phyloP scores from a whole-genome alignment of 345 rosid species.

The Populus deltoides region DNA sequence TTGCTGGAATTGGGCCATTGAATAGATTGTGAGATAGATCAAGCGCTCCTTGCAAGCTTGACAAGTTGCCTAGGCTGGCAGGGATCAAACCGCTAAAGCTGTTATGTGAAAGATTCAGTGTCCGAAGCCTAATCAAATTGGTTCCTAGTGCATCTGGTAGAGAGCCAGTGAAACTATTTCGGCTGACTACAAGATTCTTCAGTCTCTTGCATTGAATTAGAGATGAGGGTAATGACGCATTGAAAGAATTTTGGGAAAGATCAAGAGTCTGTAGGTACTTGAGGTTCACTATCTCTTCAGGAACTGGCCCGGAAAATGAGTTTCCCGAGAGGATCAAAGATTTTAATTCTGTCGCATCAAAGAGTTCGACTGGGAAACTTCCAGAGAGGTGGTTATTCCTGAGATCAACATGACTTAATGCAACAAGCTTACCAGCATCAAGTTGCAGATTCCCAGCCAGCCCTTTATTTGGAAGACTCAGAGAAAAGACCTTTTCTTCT shows the following conservation, averaged over 20 bases:
- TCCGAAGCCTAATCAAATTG: constrained; percentile 19
- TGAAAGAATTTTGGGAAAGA: constrained; percentile 23
- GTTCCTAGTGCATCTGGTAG: constrained; percentile 23
- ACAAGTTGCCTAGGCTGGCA: constrained; percentile 15
- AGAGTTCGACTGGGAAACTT: constrained; percentile 19
- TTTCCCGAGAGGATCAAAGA: constrained; percentile 22
- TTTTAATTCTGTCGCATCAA: constrained; percentile 15
- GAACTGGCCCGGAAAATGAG: constrained; percentile 26
- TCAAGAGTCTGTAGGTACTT: constrained; percentile 16
- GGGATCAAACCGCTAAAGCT: constrained; percentile 23
- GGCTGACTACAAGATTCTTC: constrained; percentile 17
- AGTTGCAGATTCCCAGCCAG: constrained; percentile 18
- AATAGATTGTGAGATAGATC: constrained; percentile 28
- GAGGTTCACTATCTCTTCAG: constrained; percentile 21
- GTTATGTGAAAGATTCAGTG: constrained; percentile 20
- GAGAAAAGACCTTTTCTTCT: constrained; percentile 11
- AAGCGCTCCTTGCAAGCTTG: constrained; percentile 20
- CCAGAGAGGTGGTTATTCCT: constrained; percentile 16
- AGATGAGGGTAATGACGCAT: constrained; percentile 17
- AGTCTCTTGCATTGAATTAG: constrained; percentile 23
- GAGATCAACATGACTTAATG: constrained; percentile 16
- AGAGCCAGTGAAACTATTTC: constrained; percentile 22
- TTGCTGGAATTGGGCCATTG: constrained; percentile 22
- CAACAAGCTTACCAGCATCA: constrained; percentile 17
- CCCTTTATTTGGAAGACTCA: constrained; percentile 10